Evolutionary conservation across 352 stramenopile genomes (phyloP), one percentile per base, ranked within the genome.

Genomic region (Thraustochytrium sp.): DNA sequence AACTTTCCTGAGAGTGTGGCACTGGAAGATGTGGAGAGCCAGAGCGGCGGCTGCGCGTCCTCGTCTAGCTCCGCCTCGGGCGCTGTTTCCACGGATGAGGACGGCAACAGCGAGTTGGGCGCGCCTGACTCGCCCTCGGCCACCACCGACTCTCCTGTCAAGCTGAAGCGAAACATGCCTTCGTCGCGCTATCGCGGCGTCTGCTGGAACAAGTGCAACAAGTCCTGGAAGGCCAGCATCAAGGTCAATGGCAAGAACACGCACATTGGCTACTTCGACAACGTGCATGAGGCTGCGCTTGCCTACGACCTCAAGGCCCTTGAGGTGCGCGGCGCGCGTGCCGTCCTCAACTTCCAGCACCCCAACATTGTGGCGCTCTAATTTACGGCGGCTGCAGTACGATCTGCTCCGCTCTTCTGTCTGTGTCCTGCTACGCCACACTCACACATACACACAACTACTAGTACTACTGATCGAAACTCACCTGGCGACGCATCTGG

Each of bases 241-340:
- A 80, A 80, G 13, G 53, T 80, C 5, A 68, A 63, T 44, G 68
- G 68, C 68, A 80, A 80, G 42, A 80, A 80, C 40, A 80, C 68
- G 1, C 68, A 80, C 68, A 80, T 80, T 80, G 68, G 68, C n/a
- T 80, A 80, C 68, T 80, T 65, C n/a, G 68, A 80, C 46, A 80
- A 80, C 68, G 53, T 80, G 48, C 68, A 80, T 44, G 68, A 80
- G 53, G 68, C 68, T 2, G 68, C 68, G 48, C 48, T 80, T 16
- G 68, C 68, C 2, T 80, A 80, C 53, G 68, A 80, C 42, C 48
- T 80, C 37, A 80, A 64, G 68, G 68, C 68, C 44, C 42, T 80
- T 26, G 68, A 80, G 68, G 68, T 64, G 23, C 48, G 68, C 34
- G 68, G 68, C 1, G 63, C 48, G 2, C 68, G 68, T 18, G 68